Evolutionary conservation across 208 protist species (phyloP).

Genomic region (Crithidia sp.): DNA sequence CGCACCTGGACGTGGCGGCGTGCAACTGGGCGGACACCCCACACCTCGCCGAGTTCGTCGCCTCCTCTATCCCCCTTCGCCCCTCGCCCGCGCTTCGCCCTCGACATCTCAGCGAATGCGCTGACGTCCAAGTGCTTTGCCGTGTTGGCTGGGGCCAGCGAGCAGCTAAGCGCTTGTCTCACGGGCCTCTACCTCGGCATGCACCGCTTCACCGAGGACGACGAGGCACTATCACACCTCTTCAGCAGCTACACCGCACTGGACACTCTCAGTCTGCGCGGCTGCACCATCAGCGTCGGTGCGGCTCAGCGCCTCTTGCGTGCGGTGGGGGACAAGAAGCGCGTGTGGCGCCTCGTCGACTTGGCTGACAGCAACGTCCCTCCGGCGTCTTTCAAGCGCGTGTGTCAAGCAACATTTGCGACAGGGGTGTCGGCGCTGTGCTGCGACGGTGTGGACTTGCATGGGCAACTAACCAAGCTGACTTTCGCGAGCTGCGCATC

Average conservation of each 20-base stretch:
- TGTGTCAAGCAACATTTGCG: constrained; percentile 29
- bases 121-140: constrained; percentile 41
- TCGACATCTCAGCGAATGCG: constrained; percentile 52
- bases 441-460: constrained; percentile 28
- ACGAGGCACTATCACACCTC: constrained; percentile 32
- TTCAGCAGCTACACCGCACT: constrained; percentile 32
- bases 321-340: constrained; percentile 36
- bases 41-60: constrained; percentile 41
- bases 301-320: constrained; percentile 42
- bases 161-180: constrained; percentile 18
- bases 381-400: constrained; percentile 28
- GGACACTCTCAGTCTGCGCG: constrained; percentile 31
- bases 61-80: constrained; percentile 33
- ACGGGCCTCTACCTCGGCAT: constrained; percentile 44
- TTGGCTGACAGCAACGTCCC: constrained; percentile 28
- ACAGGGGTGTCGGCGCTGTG: constrained; percentile 22
- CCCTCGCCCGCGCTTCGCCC: constrained; percentile 36
- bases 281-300: constrained; percentile 28
- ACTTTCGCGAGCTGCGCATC: constrained; percentile 27
- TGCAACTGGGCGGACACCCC: constrained; percentile 51
- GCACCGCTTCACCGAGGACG: constrained; percentile 30
- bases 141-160: constrained; percentile 29
- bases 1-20: constrained; percentile 39
- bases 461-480: constrained; percentile 37
- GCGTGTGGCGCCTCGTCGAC: constrained; percentile 34